Conservation (phyloP, 1,284 basidiomycete genomes). For the Phlebopus sp. region DNA sequence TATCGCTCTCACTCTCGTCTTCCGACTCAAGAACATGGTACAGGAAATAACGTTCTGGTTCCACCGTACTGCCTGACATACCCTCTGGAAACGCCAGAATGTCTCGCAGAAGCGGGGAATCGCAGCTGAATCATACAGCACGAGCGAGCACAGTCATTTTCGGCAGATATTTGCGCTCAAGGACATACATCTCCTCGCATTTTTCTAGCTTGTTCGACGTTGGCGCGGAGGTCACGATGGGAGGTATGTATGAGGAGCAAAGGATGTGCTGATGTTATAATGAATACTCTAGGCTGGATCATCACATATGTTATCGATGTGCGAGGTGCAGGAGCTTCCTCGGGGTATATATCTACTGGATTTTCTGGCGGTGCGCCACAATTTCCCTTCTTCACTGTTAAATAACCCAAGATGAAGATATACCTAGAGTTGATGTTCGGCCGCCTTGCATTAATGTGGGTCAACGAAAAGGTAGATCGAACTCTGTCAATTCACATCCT, state of each 20-base stretch:
- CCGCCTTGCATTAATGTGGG: slow-evolving; percentile 24
- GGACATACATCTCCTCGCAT: slow-evolving; percentile 48
- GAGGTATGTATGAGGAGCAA: slow-evolving; percentile 37
- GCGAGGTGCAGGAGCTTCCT: slow-evolving; percentile 42
- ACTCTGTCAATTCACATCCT: not conserved
- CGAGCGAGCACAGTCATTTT: slow-evolving; percentile 38
- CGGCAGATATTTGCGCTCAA: slow-evolving; percentile 45
- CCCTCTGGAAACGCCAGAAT: too few relatives aligned
- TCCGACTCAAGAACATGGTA: slow-evolving; percentile 54
- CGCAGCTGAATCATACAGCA: slow-evolving; percentile 19
- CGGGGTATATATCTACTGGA: slow-evolving; percentile 48
- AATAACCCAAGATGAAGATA: not conserved
- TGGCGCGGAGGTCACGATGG: slow-evolving; percentile 56
- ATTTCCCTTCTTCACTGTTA: not conserved
- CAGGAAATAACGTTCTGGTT: too few relatives aligned
- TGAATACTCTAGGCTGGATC: slow-evolving; percentile 39
- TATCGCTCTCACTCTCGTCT: slow-evolving; percentile 46
- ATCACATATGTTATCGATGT: slow-evolving; percentile 45
- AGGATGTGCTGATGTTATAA: not conserved
- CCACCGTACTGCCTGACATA: too few relatives aligned
- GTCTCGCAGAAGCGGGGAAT: too few relatives aligned
- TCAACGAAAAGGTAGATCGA: slow-evolving; percentile 25
- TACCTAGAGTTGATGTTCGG: slow-evolving; percentile 28
- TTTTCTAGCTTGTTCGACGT: slow-evolving; percentile 53
- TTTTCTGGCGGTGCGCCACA: slow-evolving; percentile 42